phyloP scores from a whole-genome alignment of 2,329 filamentous ascomycete species.

The Xylariaceae sp. region DNA sequence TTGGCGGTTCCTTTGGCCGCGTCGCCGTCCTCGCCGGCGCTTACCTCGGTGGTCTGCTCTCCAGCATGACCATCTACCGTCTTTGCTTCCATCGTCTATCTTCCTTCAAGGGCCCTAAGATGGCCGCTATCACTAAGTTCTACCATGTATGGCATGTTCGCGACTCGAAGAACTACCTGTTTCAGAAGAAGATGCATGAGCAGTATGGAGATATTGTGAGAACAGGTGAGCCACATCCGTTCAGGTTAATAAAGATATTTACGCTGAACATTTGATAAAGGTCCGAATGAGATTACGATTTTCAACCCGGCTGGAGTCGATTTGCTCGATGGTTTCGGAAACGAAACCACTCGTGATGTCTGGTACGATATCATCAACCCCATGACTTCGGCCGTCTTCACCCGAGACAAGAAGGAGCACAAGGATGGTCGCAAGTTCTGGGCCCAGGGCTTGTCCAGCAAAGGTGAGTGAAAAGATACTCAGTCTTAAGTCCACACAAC shows the following conservation, averaged over 20 bases:
- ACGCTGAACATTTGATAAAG: constrained; percentile 12
- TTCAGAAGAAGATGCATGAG: constrained; percentile 15
- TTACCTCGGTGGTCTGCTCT: constrained; percentile 19
- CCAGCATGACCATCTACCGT: constrained; percentile 29
- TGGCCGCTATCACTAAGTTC: constrained; percentile 29
- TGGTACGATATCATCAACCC: constrained; percentile 24
- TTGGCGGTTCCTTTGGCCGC: not conserved
- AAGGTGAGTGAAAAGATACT: constrained; percentile 13
- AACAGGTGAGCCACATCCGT: constrained; percentile 14
- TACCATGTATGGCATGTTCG: constrained; percentile 23
- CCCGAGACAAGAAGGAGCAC: constrained; percentile 17
- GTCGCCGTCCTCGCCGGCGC: constrained; percentile 5
- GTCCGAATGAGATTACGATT: constrained; percentile 21
- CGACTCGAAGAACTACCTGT: constrained; percentile 16
- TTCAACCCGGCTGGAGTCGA: constrained; percentile 18
- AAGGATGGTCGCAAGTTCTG: constrained; percentile 20
- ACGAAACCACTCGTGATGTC: constrained; percentile 19
- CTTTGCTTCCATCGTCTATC: constrained; percentile 33
- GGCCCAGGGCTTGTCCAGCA: constrained; percentile 16
- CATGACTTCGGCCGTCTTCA: constrained; percentile 21
- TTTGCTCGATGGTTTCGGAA: constrained; percentile 20
- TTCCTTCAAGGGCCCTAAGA: constrained; percentile 31
- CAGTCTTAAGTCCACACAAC: too few species aligned
- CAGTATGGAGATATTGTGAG: constrained; percentile 20
- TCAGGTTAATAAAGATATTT: not conserved